phyloP scores from a whole-genome alignment of 2,329 filamentous ascomycete genomes.

The Bisporella sp. region DNA sequence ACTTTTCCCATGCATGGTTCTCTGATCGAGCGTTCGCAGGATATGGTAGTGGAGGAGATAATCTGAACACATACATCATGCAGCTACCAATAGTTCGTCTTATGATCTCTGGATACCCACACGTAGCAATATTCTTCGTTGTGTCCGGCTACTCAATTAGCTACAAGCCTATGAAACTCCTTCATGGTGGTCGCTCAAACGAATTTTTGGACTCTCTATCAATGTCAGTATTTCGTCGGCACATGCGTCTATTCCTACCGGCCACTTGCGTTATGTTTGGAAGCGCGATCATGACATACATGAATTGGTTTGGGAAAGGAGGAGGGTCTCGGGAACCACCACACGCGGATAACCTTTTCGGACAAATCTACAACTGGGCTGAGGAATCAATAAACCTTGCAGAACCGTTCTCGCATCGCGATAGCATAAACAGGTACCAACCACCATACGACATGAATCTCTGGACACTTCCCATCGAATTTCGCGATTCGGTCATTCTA shows the following conservation, averaged over 20 bases:
- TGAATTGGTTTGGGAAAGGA: slow-evolving; percentile 2
- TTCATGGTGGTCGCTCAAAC: slow-evolving; percentile 28
- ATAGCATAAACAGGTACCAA: background rate
- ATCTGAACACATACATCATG: slow-evolving; percentile 2
- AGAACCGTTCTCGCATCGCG: background rate
- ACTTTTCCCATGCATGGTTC: slow-evolving; percentile 1
- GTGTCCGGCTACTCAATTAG: slow-evolving; percentile 40
- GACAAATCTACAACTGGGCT: background rate
- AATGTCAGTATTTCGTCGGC: slow-evolving; percentile 36
- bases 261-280: slow-evolving; percentile 34
- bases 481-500: slow-evolving; percentile 15
- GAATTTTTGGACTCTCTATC: slow-evolving; percentile 26
- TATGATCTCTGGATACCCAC: slow-evolving; percentile 27
- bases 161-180: slow-evolving; percentile 30
- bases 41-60: background rate
- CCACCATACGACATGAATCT: slow-evolving; percentile 4
- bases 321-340: background rate
- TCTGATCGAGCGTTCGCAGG: background rate
- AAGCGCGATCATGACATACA: slow-evolving; percentile 5
- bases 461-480: slow-evolving; percentile 18
- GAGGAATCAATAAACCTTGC: background rate
- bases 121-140: slow-evolving; percentile 42
- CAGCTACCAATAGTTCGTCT: slow-evolving; percentile 8
- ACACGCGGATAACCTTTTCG: background rate
- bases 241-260: slow-evolving; percentile 36